Base-by-base conservation (phyloP, 495 filamentous ascomycete species). In the Trichoderma erinaceum region DNA sequence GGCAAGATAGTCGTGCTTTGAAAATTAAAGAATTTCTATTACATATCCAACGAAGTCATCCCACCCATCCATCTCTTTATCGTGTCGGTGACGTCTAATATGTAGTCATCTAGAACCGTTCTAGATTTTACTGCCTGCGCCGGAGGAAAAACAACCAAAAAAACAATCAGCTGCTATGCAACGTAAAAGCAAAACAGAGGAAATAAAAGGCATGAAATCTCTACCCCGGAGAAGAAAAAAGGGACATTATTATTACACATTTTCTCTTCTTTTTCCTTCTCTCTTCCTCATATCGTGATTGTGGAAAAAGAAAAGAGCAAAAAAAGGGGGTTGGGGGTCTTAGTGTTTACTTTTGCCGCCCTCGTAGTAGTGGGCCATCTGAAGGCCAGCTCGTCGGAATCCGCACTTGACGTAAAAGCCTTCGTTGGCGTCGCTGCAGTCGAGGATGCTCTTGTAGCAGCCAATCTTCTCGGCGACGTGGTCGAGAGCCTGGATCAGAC, bases 391-490 rank as follows among this genome's bases (percentile, higher is more conserved):
- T 63, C 93, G 82, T 79, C 92, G 91, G 78, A 96, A 98, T 56
- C 94, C 96, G 76, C 95, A 99, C 85, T 99, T 99, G 71, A 97
- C 86, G 77, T 99, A 99, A 82, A 99, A 99, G 18, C 93, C 95
- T 79, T 97, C 92, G 77, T 99, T 99, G 71, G 90, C 82, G 73
- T 84, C 82, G 75, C 79, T 83, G 74, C 83, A 85, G 74, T 85
- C 83, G 68, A 82, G 77, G 71, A 87, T 81, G 74, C 89, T 90
- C 87, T 97, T 97, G 78, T 97, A 97, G 80, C 92, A 96, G 29
- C 92, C 93, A 64, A 92, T 89, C 72, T 91, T 84, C 73, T 89
- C 85, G 67, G 92, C 92, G 68, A 97, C 87, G 77, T 84, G 89
- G 80, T 98, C 95, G 73, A 99, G 84, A 4, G 95, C 92, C 82